Base-by-base conservation (phyloP, 2,329 filamentous ascomycete species). In the Diaporthe australafricana region DNA sequence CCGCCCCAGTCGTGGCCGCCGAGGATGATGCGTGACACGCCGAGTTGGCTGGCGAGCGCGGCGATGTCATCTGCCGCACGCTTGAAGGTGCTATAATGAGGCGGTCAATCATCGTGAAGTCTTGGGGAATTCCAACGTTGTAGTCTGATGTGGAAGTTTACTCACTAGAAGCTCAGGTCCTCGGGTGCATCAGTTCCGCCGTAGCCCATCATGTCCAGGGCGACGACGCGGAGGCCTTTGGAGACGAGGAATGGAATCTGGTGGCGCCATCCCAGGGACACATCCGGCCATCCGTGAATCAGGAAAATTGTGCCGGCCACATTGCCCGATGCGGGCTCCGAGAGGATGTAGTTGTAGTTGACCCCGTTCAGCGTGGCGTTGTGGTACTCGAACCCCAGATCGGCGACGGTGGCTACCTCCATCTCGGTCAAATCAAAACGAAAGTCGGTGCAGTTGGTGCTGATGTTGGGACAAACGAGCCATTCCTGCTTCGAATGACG, bases 1-100 rank as follows among this genome's bases (percentile, higher is more conserved):
- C 94, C 95, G 80, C 96, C 96, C 94, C 96, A 98, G 83, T 98
- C 96, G 83, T 98, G 96, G 9, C 95, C 96, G 62, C 95, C 94
- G 17, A 98, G 87, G 70, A 98, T 91, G 78, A 98, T 92, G 70
- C 83, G 83, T 1, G 65, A 68, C 3, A 68, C 30, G 25, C 50
- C 65, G 8, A 68, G 65, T 11, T 55, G 47, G 25, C 68, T 71
- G 63, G 35, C 63, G 55, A 22, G 38, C 47, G 56, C 91, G 25
- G 90, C 91, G 75, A 98, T 88, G 78, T 98, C 94, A 65, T 91
- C 89, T 25, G 93, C 88, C 72, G 93, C 89, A 75, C 87, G 89
- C 84, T 94, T 96, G 79, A 90, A 85, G 25, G 89, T 68, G 50
- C 65, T 68, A 32, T 52, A 17, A 16, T 22, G 25, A 1, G 27